Base-by-base conservation (phyloP, 2,329 filamentous ascomycete species). In the Drechslerella dactyloides region DNA sequence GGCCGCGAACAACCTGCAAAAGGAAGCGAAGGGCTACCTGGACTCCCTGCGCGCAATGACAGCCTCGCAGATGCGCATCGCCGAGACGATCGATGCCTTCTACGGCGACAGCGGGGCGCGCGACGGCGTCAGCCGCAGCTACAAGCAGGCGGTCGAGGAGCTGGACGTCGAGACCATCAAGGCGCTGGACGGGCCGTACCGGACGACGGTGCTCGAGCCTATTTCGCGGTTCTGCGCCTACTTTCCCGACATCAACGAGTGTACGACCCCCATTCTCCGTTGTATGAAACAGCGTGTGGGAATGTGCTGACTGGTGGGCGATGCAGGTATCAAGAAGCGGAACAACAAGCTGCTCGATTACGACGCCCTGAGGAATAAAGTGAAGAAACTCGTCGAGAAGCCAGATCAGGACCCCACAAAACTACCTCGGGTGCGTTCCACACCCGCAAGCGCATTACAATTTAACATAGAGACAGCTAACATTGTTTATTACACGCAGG, bases 21-120 rank as follows among this genome's bases (percentile, higher is more conserved):
- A 97, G 80, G 94, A 99, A 82, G 93, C 96, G 55, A 97, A 97
- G 81, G 96, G 96, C 62, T 99, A 99, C 79, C 84, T 99, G 60
- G 96, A 99, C 82, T 96, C 92, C 17, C 84, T 99, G 77, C 87
- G 94, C 87, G 93, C 94, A 76, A 99, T 99, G 94, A 99, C 94
- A 15, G 93, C 94, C 58, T 97, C 93, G 60, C 94, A 99, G 82
- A 97, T 99, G 93, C 89, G 93, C 78, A 97, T 99, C 80, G 94
- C 94, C 75, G 94, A 99, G 81, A 99, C 94, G 19, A 99, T 99
- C 81, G 94, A 99, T 82, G 94, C 94, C 44, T 99, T 99, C 81
- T 99, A 99, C 82, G 94, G 94, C 63, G 94, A 99, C 79, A 89
- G 93, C 0, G 96, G 96, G 57, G 92, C 94, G 56, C 91, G 88